Base-by-base conservation (phyloP, 345 rosid species). In the Hypericum androsaemum region DNA sequence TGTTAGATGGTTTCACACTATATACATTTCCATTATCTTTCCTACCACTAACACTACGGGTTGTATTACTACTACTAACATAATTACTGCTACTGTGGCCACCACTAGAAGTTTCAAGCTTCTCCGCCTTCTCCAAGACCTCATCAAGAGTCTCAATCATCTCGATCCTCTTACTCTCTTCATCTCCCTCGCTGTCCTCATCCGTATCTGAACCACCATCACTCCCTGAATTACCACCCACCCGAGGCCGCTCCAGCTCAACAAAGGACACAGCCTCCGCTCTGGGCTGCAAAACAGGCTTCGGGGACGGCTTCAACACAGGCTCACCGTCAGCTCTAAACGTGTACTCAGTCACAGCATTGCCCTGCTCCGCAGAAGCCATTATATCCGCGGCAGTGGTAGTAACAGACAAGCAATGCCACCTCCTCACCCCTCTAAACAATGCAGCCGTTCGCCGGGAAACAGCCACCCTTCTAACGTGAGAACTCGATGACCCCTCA, bases 41-140 rank as follows among this genome's bases (percentile, higher is more conserved):
- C 22, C 56, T 60, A 53, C 44, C 39, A 44, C 17, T 47, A 39
- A 32, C 49, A 50, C 16, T 49, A 47, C 45, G 7, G 12, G 47
- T 28, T 22, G 32, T 22, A 22, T 52, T 76, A 15, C 56, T 60
- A 53, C 44, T 41, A 44, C 17, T 47, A 39, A 32, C 49, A 50
- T 28, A 43, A 47, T 42, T 7, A 15, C 47, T 13, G 37, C 41
- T 47, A 47, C 35, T 17, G 36, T 48, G 50, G 47, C 32, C 44
- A 4, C 12, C 61, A 41, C 66, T 78, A 0, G 86, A 66, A 53
- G 79, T 74, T 56, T 80, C 98, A 42, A 92, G 71, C 54, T 69
- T 84, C 71, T 81, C 94, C 43, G 88, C 98, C 76, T 84, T 81
- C 71, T 83, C 95, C 71, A 92, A 76, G 6, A 85, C 98, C 60